Conservation (phyloP, 768 basidiomycete genomes). For the Terana coerulea region DNA sequence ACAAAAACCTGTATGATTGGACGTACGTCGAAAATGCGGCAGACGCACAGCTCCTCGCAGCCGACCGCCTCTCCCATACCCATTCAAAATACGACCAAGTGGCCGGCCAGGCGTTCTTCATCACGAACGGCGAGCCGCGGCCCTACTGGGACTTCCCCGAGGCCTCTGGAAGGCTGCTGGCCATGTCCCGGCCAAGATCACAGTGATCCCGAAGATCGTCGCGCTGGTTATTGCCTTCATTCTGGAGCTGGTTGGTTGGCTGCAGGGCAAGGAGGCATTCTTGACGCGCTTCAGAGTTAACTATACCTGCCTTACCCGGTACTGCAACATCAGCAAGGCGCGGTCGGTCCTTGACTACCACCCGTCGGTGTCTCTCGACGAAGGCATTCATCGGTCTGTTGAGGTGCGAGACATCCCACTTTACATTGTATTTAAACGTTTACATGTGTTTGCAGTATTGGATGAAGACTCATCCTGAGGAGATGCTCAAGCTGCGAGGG, state of each 20-base stretch:
- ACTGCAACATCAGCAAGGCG: conserved; percentile 51
- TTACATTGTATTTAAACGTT: too few relatives aligned
- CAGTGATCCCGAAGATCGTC: conserved; percentile 31
- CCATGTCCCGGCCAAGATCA: conserved; percentile 22
- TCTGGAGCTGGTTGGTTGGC: conserved; percentile 34
- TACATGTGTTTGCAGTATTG: too few relatives aligned
- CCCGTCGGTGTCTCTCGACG: too few relatives aligned
- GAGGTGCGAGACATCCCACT: too few relatives aligned
- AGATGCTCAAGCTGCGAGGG: too few relatives aligned
- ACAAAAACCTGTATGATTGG: conserved; percentile 40
- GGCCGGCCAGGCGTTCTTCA: conserved; percentile 89
- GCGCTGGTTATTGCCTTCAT: conserved; percentile 38
- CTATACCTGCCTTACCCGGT: conserved; percentile 39
- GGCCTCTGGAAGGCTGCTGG: conserved; percentile 34
- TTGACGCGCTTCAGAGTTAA: conserved; percentile 40
- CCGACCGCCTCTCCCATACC: conserved; percentile 35
- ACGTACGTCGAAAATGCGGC: conserved; percentile 58
- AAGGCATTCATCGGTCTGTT: too few relatives aligned
- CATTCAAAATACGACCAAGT: conserved; percentile 43
- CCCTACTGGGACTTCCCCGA: conserved; percentile 92
- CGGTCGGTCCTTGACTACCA: too few relatives aligned
- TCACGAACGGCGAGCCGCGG: conserved; percentile 91
- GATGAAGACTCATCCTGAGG: too few relatives aligned
- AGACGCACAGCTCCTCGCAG: conserved; percentile 51
- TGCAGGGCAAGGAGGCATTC: conserved; percentile 40